phyloP scores from a whole-genome alignment of 2,329 filamentous ascomycete genomes.

The Ramularia collo-cygni region DNA sequence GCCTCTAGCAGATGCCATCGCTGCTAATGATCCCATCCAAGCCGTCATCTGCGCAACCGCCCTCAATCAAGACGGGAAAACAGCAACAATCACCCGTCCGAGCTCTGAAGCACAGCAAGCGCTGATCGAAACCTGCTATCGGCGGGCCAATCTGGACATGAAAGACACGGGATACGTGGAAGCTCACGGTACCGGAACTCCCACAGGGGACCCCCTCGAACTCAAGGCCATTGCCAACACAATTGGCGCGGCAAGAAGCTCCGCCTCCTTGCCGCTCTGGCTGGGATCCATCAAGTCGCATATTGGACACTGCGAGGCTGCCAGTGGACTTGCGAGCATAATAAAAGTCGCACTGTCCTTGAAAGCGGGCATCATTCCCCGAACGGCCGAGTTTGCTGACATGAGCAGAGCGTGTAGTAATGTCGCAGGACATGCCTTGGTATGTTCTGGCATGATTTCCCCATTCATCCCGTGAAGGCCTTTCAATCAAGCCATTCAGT shows the following conservation, averaged over 20 bases:
- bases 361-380: constrained; percentile 21
- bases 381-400: constrained; percentile 18
- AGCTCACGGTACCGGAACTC: constrained; percentile 15
- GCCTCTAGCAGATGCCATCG: constrained; percentile 12
- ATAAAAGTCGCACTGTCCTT: constrained; percentile 17
- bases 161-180: constrained; percentile 13
- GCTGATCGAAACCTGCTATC: constrained; percentile 13
- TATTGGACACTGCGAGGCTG: constrained; percentile 10
- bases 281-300: not conserved
- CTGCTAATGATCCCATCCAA: constrained; percentile 15
- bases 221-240: constrained; percentile 1
- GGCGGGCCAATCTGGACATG: constrained; percentile 7
- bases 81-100: constrained; percentile 12
- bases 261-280: constrained; percentile 13
- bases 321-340: constrained; percentile 6
- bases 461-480: constrained; percentile 12
- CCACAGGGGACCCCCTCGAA: constrained; percentile 10
- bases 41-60: constrained; percentile 6
- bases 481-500: too few species aligned
- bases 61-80: constrained; percentile 15
- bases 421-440: too few species aligned
- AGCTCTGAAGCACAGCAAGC: constrained; percentile 13
- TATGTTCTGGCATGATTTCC: constrained; percentile 16
- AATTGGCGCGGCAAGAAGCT: not conserved
- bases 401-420: constrained; percentile 16